phyloP scores from a whole-genome alignment of 257 asterid genomes.

The Apocynum venetum region DNA sequence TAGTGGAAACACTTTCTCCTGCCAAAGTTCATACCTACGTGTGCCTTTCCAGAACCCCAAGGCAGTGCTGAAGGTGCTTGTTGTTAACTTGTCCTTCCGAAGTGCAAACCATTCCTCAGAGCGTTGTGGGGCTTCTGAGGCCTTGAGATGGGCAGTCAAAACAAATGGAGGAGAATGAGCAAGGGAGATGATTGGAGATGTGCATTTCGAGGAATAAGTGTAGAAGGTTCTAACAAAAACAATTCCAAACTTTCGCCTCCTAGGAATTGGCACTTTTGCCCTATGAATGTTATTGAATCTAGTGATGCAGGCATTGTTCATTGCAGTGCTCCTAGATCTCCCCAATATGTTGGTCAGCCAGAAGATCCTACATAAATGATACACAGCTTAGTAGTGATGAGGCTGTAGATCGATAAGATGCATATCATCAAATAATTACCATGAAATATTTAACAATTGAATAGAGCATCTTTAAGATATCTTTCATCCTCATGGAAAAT shows the following conservation, averaged over 20 bases:
- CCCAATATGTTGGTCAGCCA: neutral
- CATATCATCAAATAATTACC: neutral
- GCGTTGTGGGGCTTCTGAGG: constrained; percentile 73
- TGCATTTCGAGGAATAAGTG: constrained; percentile 46
- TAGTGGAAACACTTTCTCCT: constrained; percentile 63
- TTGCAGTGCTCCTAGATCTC: constrained; percentile 24
- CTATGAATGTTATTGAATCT: constrained; percentile 47
- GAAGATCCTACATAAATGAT: constrained; percentile 21
- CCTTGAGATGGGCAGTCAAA: constrained; percentile 42
- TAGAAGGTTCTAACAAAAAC: constrained; percentile 44
- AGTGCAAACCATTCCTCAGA: constrained; percentile 97
- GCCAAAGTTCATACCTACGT: constrained; percentile 83
- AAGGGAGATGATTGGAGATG: constrained; percentile 31
- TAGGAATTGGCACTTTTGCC: constrained; percentile 48
- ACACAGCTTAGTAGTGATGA: neutral
- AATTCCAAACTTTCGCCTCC: constrained; percentile 34
- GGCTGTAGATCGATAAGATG: neutral
- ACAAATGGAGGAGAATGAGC: constrained; percentile 30
- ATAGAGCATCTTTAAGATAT: neutral
- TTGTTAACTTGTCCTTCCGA: constrained; percentile 84
- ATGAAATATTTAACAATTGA: neutral
- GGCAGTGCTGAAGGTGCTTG: constrained; percentile 93
- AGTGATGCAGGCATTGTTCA: constrained; percentile 59
- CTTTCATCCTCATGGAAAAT: neutral
- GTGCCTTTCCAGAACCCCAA: constrained; percentile 90